These are phyloP conservation scores for Scheffersomyces titani DNA, from an alignment of 1,139 yeast genomes.

Conservation along the genomic window DNA sequence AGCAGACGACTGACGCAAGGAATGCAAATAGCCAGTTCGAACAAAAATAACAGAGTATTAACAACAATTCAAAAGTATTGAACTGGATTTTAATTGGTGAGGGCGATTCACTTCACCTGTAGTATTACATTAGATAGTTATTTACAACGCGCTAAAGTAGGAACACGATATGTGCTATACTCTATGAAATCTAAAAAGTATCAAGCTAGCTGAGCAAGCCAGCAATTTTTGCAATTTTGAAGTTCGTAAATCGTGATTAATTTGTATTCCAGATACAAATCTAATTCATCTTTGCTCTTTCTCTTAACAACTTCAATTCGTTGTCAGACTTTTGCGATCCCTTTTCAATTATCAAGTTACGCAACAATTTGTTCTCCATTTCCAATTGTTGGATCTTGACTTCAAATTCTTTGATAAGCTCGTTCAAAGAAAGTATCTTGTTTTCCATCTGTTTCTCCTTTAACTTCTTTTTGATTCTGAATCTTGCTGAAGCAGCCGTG, in stretches of 20 bases:
- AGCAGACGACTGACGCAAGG: neutral
- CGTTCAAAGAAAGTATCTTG: conserved; percentile 61
- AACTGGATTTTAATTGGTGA: no score
- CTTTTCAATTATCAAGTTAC: conserved; percentile 73
- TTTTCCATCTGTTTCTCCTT: conserved; percentile 85
- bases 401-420: conserved; percentile 61
- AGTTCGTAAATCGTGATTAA: neutral
- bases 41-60: neutral
- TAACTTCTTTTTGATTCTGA: conserved; percentile 77
- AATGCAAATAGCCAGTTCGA: neutral
- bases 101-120: neutral
- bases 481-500: conserved; percentile 81
- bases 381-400: conserved; percentile 56
- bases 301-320: conserved; percentile 39
- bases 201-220: neutral
- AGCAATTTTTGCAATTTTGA: neutral
- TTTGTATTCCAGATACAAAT: neutral
- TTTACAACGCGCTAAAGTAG: neutral
- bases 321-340: conserved; percentile 45
- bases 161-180: neutral
- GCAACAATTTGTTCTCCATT: conserved; percentile 60
- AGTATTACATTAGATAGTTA: neutral
- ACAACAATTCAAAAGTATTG: neutral
- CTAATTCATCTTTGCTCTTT: conserved; percentile 25
- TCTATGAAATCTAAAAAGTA: neutral